Evolutionary conservation across 2,329 filamentous ascomycete genomes (phyloP).

Genomic region (Xylaria sp.): DNA sequence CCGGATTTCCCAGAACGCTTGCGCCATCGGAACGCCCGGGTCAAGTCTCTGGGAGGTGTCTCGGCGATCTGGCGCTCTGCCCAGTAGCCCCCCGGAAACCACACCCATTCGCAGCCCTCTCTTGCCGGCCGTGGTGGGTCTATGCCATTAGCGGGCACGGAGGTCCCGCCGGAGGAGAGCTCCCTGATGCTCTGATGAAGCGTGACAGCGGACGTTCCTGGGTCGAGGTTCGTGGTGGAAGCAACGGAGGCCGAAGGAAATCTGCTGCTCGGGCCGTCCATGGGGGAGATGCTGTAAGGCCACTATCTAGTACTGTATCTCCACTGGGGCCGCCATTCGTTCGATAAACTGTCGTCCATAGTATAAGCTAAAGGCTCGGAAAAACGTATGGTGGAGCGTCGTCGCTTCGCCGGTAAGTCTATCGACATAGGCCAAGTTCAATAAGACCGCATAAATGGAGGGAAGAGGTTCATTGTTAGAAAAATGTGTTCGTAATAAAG

Average conservation of each 20-base stretch:
- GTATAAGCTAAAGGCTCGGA: constrained; percentile 18
- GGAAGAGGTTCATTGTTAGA: constrained; percentile 19
- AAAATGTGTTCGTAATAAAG: constrained; percentile 1
- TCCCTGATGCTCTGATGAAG: constrained; percentile 37
- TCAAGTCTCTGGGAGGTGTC: constrained; percentile 47
- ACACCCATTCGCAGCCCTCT: constrained; percentile 69
- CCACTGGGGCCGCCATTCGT: constrained; percentile 37
- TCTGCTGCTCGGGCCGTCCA: constrained; percentile 47
- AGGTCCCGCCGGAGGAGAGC: constrained; percentile 30
- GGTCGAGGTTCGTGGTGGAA: constrained; percentile 26
- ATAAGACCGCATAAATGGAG: constrained; percentile 31
- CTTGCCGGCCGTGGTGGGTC: constrained; percentile 67
- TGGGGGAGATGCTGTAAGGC: constrained; percentile 44
- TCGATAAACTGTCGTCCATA: constrained; percentile 38
- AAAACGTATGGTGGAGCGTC: constrained; percentile 26
- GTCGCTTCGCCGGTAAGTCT: constrained; percentile 16
- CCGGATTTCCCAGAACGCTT: constrained; percentile 50
- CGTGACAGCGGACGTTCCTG: constrained; percentile 6
- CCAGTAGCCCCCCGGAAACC: constrained; percentile 72
- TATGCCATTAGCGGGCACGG: constrained; percentile 46
- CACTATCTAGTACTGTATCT: constrained; percentile 43
- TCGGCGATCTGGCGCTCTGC: constrained; percentile 63
- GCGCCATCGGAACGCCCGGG: constrained; percentile 56
- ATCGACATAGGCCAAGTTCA: constrained; percentile 23
- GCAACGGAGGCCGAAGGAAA: constrained; percentile 41